These are phyloP conservation scores for Neurospora cerealis DNA, from an alignment of 495 filamentous ascomycete genomes.

Conservation along the genomic window DNA sequence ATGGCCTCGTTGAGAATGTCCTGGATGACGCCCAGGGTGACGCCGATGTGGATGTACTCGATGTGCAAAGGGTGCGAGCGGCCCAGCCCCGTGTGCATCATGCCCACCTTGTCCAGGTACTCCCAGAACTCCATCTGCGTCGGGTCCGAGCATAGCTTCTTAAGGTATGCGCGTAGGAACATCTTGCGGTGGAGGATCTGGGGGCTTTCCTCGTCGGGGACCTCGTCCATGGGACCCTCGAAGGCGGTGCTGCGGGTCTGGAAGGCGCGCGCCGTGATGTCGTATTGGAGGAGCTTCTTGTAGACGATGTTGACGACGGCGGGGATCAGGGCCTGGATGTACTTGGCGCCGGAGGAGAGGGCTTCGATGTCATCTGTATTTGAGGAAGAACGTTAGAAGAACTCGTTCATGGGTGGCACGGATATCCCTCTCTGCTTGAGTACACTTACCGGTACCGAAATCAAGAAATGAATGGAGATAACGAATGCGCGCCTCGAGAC, in stretches of 20 bases:
- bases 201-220: conserved; percentile 51
- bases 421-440: background rate
- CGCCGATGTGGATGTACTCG: conserved; percentile 68
- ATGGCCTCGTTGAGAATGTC: conserved; percentile 67
- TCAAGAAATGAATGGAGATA: conserved; percentile 67
- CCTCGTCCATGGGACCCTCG: conserved; percentile 51
- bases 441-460: conserved; percentile 52
- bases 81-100: conserved; percentile 62
- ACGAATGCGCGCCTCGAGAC: conserved; percentile 53
- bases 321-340: conserved; percentile 65
- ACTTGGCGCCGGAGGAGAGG: conserved; percentile 52
- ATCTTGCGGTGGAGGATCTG: conserved; percentile 67
- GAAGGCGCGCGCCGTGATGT: conserved; percentile 66
- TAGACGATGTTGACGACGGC: conserved; percentile 69
- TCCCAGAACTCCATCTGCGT: conserved; percentile 67
- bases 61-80: conserved; percentile 57
- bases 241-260: conserved; percentile 54
- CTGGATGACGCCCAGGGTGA: conserved; percentile 56
- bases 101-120: conserved; percentile 67
- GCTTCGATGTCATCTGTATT: conserved; percentile 55
- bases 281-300: conserved; percentile 60
- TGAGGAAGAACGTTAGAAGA: background rate
- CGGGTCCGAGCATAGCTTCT: conserved; percentile 59
- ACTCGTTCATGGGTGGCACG: background rate
- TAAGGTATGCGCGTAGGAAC: conserved; percentile 63